phyloP scores from a whole-genome alignment of 495 filamentous ascomycete genomes.

The Aspergillus carlsbadensis region DNA sequence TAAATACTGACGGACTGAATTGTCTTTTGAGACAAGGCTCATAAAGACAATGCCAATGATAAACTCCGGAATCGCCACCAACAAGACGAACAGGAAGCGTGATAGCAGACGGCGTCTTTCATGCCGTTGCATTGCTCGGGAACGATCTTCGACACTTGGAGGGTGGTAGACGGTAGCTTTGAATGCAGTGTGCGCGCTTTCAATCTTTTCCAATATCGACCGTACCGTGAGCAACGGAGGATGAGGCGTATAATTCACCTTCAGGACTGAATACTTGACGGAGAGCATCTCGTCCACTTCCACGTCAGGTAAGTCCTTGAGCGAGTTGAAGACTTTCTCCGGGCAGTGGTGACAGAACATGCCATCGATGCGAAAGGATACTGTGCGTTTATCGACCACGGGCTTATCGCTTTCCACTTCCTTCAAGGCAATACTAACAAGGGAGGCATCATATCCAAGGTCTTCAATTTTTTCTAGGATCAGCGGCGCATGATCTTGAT shows the following conservation, averaged over 20 bases:
- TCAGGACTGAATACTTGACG: slow-evolving; percentile 62
- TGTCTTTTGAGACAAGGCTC: slow-evolving; percentile 65
- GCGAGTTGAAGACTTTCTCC: slow-evolving; percentile 50
- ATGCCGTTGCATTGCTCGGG: slow-evolving; percentile 64
- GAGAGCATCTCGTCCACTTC: slow-evolving; percentile 50
- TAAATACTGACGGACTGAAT: slow-evolving; percentile 58
- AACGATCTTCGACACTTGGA: slow-evolving; percentile 82
- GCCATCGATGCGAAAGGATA: slow-evolving; percentile 70
- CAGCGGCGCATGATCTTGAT: slow-evolving; percentile 50
- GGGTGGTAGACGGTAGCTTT: slow-evolving; percentile 70
- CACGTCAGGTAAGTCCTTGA: slow-evolving; percentile 54
- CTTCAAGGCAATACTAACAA: slow-evolving; percentile 41
- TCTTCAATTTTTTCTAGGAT: slow-evolving; percentile 74
- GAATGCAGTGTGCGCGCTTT: slow-evolving; percentile 64
- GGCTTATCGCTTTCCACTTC: slow-evolving; percentile 9
- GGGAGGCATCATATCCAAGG: slow-evolving; percentile 70
- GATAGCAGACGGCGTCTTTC: slow-evolving; percentile 61
- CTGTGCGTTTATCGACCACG: slow-evolving; percentile 46
- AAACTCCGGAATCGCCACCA: slow-evolving; percentile 81
- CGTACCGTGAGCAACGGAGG: slow-evolving; percentile 74
- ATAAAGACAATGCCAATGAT: slow-evolving; percentile 90
- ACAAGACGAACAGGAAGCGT: slow-evolving; percentile 69
- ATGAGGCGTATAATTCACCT: slow-evolving; percentile 66
- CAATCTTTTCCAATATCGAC: slow-evolving; percentile 65
- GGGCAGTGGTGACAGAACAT: slow-evolving; percentile 91